Percentiles rank a stretch among this genome's conserved stretches.
Conservation (phyloP, 805 yeast genomes). For the Hanseniaspora lindneri region DNA sequence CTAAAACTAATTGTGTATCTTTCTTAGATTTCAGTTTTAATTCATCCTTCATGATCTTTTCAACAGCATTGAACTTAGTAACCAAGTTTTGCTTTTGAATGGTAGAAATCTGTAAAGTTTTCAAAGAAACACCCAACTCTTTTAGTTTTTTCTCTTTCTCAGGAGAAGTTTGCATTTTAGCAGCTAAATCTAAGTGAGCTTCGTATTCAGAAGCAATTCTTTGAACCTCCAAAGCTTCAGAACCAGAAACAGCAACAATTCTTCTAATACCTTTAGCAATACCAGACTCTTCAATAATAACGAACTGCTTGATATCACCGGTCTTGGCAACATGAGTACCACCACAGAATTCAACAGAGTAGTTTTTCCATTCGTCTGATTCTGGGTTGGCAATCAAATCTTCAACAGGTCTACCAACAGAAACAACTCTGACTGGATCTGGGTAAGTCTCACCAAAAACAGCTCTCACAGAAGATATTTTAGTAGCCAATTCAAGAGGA, state of each 20-base stretch:
- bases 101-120: conserved; percentile 71
- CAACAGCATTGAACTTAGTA: conserved; percentile 62
- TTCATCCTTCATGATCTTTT: conserved; percentile 80
- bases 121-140: conserved; percentile 71
- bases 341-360: conserved; percentile 94
- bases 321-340: conserved; percentile 95
- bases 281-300: conserved; percentile 87
- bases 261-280: conserved; percentile 98
- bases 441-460: conserved; percentile 99
- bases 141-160: conserved; percentile 72
- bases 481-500: conserved; percentile 55
- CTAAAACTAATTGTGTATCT: conserved; percentile 71
- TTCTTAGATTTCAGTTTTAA: conserved; percentile 77
- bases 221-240: conserved; percentile 83
- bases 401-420: conserved; percentile 83
- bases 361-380: conserved; percentile 60
- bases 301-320: conserved; percentile 82
- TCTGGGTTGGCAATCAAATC: conserved; percentile 62
- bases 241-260: conserved; percentile 92
- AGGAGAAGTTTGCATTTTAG: conserved; percentile 56
- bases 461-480: conserved; percentile 81
- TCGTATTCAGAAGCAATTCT: conserved; percentile 65
- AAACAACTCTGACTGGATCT: conserved; percentile 95
- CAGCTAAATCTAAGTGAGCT: conserved; percentile 46
- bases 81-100: conserved; percentile 65